Evolutionary conservation across 306 rosid species (phyloP).

Genomic region (Prunus salicina): DNA sequence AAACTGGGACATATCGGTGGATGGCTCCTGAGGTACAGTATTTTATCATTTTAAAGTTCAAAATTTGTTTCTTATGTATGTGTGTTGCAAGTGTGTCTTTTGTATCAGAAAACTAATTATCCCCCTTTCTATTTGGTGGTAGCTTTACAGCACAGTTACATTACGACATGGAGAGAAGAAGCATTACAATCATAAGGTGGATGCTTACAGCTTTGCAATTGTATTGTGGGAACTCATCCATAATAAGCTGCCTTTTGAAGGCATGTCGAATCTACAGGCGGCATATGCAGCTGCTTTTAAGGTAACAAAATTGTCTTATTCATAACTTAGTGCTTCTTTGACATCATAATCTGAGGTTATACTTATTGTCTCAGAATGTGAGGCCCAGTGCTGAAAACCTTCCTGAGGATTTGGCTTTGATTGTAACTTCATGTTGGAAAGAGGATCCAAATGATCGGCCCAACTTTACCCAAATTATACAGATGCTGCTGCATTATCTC

Average conservation of each 20-base stretch:
- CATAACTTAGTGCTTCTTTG: background rate
- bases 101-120: slow-evolving; percentile 20
- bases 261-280: slow-evolving; percentile 98
- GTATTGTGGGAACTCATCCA: slow-evolving; percentile 95
- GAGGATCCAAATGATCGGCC: slow-evolving; percentile 85
- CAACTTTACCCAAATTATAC: slow-evolving; percentile 71
- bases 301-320: slow-evolving; percentile 34
- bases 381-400: slow-evolving; percentile 85
- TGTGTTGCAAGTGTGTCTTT: background rate
- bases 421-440: slow-evolving; percentile 89
- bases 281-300: slow-evolving; percentile 98
- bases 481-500: slow-evolving; percentile 76
- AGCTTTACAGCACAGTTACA: slow-evolving; percentile 98
- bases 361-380: slow-evolving; percentile 55
- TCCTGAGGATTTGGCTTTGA: slow-evolving; percentile 64
- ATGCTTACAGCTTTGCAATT: slow-evolving; percentile 94
- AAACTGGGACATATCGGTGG: slow-evolving; percentile 96
- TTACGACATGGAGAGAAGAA: slow-evolving; percentile 94
- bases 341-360: background rate
- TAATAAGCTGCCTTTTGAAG: slow-evolving; percentile 88
- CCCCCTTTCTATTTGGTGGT: slow-evolving; percentile 29
- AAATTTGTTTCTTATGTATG: background rate
- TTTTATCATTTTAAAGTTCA: slow-evolving; percentile 14
- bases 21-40: slow-evolving; percentile 90
- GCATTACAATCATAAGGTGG: slow-evolving; percentile 93